phyloP scores from a whole-genome alignment of 208 protist genomes.

The Acanthamoeba castellanii region DNA sequence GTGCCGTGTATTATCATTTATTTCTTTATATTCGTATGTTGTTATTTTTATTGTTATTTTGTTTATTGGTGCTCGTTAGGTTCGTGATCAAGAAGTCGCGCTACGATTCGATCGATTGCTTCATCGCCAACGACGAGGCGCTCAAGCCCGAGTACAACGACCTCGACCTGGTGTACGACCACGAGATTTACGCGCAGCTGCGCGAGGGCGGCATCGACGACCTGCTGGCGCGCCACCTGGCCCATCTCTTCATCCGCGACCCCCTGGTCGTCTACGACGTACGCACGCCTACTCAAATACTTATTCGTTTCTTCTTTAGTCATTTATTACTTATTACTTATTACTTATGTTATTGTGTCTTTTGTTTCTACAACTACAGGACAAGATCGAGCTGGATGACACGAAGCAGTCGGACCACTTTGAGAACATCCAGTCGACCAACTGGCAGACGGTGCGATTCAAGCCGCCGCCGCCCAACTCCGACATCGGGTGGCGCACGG shows the following conservation, averaged over 20 bases:
- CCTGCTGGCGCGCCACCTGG: slow-evolving; percentile 95
- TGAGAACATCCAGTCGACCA: slow-evolving; percentile 99
- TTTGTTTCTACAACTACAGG: slow-evolving; percentile 83
- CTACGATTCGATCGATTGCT: slow-evolving; percentile 97
- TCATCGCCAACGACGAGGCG: slow-evolving; percentile 91
- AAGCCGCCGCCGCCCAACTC: slow-evolving; percentile 94
- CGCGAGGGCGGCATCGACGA: slow-evolving; percentile 92
- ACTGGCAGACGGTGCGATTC: slow-evolving; percentile 97
- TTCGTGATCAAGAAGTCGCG: slow-evolving; percentile 96
- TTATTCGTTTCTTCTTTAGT: not conserved
- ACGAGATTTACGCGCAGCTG: slow-evolving; percentile 80
- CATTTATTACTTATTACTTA: not conserved
- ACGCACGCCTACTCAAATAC: slow-evolving; percentile 63
- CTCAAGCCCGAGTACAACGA: slow-evolving; percentile 93
- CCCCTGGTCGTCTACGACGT: slow-evolving; percentile 95
- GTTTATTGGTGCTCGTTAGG: slow-evolving; percentile 19
- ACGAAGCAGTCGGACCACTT: slow-evolving; percentile 96
- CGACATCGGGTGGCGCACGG: slow-evolving; percentile 76
- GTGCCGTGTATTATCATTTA: not conserved
- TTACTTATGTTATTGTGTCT: slow-evolving; percentile 68
- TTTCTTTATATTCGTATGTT: not conserved
- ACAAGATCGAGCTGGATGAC: slow-evolving; percentile 94
- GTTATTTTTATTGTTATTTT: not conserved
- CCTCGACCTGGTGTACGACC: slow-evolving; percentile 80
- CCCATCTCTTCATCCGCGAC: slow-evolving; percentile 99